phyloP scores from a whole-genome alignment of 106 monocot species.

The Allium sativum region DNA sequence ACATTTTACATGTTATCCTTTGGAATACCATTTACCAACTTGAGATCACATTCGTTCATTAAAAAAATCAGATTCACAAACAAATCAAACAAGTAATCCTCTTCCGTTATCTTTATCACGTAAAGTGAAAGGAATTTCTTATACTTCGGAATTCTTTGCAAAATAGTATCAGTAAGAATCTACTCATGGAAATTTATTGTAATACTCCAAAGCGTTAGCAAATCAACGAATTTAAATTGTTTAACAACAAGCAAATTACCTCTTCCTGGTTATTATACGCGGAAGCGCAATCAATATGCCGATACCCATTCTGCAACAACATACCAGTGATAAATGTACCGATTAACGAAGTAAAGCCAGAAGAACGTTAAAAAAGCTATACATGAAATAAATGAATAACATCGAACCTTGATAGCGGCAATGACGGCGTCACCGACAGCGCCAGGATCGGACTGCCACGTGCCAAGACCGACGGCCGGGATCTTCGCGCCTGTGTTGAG shows the following conservation, averaged over 20 bases:
- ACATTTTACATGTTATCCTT: too few species aligned
- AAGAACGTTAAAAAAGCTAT: not conserved
- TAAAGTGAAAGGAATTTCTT: too few species aligned
- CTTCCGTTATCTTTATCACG: too few species aligned
- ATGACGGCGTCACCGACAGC: conserved; percentile 37
- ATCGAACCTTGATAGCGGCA: conserved; percentile 45
- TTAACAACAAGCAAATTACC: conserved; percentile 15
- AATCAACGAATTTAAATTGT: not conserved
- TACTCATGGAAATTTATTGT: too few species aligned
- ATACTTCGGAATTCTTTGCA: too few species aligned
- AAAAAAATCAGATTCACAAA: too few species aligned
- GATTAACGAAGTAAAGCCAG: not conserved
- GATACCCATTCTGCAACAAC: conserved; percentile 45
- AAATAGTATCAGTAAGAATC: too few species aligned
- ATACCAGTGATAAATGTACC: not conserved
- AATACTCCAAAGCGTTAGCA: too few species aligned
- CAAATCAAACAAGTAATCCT: too few species aligned
- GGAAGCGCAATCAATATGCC: conserved; percentile 57
- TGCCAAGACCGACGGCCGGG: conserved; percentile 58
- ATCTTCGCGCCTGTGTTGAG: conserved; percentile 72
- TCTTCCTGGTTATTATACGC: conserved; percentile 46
- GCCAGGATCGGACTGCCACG: conserved; percentile 38
- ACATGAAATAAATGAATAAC: not conserved
- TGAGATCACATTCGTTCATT: too few species aligned
- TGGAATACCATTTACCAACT: too few species aligned